Evolutionary conservation across 169 alveolate species (phyloP), one percentile per base, ranked within the genome.

Genomic region (Plasmodium gonderi): DNA sequence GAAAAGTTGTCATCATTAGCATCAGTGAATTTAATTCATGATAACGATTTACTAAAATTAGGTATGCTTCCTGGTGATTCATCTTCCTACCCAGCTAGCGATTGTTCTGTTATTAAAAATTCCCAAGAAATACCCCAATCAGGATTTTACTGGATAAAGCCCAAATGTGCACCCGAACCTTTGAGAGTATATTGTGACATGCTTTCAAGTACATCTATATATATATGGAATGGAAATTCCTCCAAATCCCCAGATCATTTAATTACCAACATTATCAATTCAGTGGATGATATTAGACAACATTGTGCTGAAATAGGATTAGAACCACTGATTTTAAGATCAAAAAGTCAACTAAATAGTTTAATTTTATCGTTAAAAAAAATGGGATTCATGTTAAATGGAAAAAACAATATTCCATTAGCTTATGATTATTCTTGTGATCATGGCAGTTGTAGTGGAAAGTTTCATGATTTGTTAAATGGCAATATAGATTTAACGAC

Each of bases 61-160:
- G 94, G 94, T 14, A 40, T 93, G 20, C 54, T 67, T 42, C 78
- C 96, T 17, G 99, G 99, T 6, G 98, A 97, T 78, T 94, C 96
- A 4, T 93, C 91, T 33, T 94, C 87, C n/a, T 79, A 74, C 68
- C 98, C 99, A 17, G 98, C 98, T 23, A 97, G 94, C 60, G 98
- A 97, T 82, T 97, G 99, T 91, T 96, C 96, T 87, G 80, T 94
- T 64, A 97, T 97, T 65, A 87, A 75, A 64, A 87, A 87, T 87
- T 11, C 47, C 47, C 87, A 87, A 87, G 93, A 87, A 42, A 77
- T 31, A 14, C 81, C 89, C 4, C 47, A 95, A 31, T 97, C 98
- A 9, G 99, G 99, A 51, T 97, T 97, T 93, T 97, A 97, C 91
- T 97, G 99, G 99, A 96, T 97, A 45, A 95, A 93, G 78, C 98